phyloP scores from a whole-genome alignment of 768 basidiomycete species.

The Leccinum sublutescens region DNA sequence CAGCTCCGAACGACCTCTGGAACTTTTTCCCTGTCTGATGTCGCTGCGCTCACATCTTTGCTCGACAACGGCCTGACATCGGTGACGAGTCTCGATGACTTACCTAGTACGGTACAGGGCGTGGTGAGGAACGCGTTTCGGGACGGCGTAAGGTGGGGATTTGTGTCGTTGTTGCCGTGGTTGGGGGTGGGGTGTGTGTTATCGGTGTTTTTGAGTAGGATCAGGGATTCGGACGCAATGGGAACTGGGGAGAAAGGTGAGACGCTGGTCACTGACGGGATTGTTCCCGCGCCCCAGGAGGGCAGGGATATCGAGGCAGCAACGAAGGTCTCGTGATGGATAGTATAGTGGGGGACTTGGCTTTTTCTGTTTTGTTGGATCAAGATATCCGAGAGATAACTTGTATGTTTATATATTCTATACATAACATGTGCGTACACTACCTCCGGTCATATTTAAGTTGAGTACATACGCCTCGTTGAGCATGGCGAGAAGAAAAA shows the following conservation, averaged over 20 bases:
- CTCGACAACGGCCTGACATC: slow-evolving; percentile 33
- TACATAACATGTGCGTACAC: neutral
- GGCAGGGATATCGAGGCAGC: neutral
- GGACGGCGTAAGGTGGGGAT: slow-evolving; percentile 42
- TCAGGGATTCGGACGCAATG: slow-evolving; percentile 27
- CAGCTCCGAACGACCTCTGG: slow-evolving; percentile 25
- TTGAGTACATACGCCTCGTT: neutral
- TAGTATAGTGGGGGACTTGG: too few species aligned
- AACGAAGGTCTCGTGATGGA: neutral
- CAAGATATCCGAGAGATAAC: neutral
- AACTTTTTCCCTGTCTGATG: slow-evolving; percentile 30
- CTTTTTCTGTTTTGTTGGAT: neutral
- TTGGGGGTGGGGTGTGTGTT: slow-evolving; percentile 33
- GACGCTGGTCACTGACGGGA: neutral
- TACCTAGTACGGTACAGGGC: slow-evolving; percentile 36
- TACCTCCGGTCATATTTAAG: neutral
- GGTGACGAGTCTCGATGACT: slow-evolving; percentile 34
- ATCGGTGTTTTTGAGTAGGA: slow-evolving; percentile 40
- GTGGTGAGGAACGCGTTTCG: slow-evolving; percentile 42
- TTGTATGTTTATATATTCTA: neutral
- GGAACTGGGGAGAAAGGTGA: neutral
- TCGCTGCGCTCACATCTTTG: slow-evolving; percentile 24
- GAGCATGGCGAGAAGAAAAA: neutral
- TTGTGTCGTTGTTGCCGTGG: slow-evolving; percentile 52
- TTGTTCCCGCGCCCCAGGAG: neutral